Evolutionary conservation across 371 early-diverging fungal genomes (phyloP).

Genomic region (Amoeboaphelidium occidentale): DNA sequence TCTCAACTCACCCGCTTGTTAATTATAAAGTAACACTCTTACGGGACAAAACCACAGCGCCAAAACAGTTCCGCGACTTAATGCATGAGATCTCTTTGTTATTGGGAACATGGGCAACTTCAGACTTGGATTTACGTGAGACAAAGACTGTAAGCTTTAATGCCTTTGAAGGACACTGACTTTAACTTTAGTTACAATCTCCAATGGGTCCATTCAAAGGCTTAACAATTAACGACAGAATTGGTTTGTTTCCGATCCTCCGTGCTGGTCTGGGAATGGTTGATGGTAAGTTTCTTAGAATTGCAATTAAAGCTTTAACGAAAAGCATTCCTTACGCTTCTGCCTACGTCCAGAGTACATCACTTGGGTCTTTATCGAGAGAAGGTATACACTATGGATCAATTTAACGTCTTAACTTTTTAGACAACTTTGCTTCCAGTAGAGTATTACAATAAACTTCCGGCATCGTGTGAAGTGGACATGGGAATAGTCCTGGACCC

Average conservation of each 20-base stretch:
- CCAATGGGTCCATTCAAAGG: slow-evolving; percentile 24
- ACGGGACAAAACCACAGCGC: neutral
- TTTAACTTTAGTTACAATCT: slow-evolving; percentile 13
- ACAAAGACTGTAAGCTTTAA: neutral
- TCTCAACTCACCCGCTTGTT: neutral
- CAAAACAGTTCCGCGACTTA: neutral
- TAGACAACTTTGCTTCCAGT: slow-evolving; percentile 49
- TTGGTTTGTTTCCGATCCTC: slow-evolving; percentile 56
- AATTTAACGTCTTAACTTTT: neutral
- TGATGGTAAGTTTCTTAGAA: slow-evolving; percentile 18
- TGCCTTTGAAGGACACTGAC: neutral
- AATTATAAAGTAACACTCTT: neutral
- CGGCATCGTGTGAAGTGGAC: slow-evolving; percentile 32
- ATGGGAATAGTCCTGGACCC: slow-evolving; percentile 54
- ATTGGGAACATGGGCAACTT: neutral
- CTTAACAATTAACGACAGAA: slow-evolving; percentile 19
- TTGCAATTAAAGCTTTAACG: neutral
- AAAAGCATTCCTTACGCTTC: slow-evolving; percentile 11
- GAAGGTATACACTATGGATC: slow-evolving; percentile 18
- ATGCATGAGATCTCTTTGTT: neutral
- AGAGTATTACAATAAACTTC: slow-evolving; percentile 82
- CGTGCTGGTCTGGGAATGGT: slow-evolving; percentile 53
- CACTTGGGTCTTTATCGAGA: slow-evolving; percentile 66
- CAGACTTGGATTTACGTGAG: neutral
- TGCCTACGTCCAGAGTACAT: slow-evolving; percentile 44